Evolutionary conservation across 2,329 filamentous ascomycete species (phyloP), one percentile per base, ranked within the genome.

Genomic region (Cercospora sp.): DNA sequence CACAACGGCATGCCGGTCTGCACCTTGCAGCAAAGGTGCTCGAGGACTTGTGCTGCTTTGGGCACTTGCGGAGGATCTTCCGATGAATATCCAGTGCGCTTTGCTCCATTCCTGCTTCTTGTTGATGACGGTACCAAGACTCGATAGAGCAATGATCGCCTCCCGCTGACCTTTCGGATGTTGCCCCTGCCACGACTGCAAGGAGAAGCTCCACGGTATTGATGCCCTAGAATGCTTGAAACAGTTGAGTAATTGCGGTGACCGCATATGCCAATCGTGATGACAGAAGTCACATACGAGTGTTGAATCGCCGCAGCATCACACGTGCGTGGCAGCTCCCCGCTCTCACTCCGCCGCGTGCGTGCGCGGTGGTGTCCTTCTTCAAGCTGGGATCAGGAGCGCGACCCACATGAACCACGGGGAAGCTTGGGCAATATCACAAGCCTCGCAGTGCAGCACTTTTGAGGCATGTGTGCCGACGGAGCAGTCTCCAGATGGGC

Each of bases 391-490:
- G 23, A 28, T 31, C 53, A 26, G 28, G 53, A 30, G 20, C 26
- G 23, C 53, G 53, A 57, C 53, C 53, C 53, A 57, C 53, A 57
- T 57, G 20, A 57, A 57, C 53, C 53, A 57, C 53, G 53, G 53
- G 53, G 53, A 57, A 57, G 53, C 53, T 57, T n/a, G 28, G 53
- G 53, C 12, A 16, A 28, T n/a, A 8, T 57, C 28, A 31, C 28
- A n/a, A 57, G 53, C 26, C 53, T 57, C 53, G 53, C 53, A 12
- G 26, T 31, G 23, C 16, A 9, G 53, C 53, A 31, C 53, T 5
- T 28, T 28, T 57, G 23, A 57, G 53, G 53, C 53, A 57, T 57
- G 8, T 31, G 28, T 57, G 53, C 53, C 53, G 53, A 57, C 53
- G 53, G 53, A 57, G 53, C 23, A 57, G 28, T 31, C 23, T 31